Conservation (phyloP, 257 asterid genomes). For the Nicotiana paniculata region DNA sequence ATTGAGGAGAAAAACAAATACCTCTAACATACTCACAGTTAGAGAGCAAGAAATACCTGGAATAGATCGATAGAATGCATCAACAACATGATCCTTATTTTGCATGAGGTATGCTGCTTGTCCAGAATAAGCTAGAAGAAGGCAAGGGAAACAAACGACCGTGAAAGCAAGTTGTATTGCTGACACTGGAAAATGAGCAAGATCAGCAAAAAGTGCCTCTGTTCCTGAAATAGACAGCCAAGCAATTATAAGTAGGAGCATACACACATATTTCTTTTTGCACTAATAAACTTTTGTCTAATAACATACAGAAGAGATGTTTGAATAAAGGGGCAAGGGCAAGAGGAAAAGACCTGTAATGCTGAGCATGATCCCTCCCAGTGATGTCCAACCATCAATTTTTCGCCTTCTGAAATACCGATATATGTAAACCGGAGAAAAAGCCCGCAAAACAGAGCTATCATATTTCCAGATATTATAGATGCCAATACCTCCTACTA, state of each 20-base stretch:
- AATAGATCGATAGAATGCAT: constrained; percentile 39
- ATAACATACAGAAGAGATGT: neutral
- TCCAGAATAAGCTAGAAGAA: constrained; percentile 37
- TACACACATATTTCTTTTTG: neutral
- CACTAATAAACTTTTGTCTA: neutral
- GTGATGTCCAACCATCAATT: constrained; percentile 72
- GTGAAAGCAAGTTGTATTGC: constrained; percentile 39
- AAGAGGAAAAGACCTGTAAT: constrained; percentile 60
- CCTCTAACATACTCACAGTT: neutral
- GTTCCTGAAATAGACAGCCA: constrained; percentile 24
- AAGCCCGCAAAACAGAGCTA: constrained; percentile 75
- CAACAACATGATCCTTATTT: constrained; percentile 28
- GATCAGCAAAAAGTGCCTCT: constrained; percentile 28
- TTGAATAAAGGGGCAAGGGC: neutral
- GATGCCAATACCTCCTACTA: constrained; percentile 90
- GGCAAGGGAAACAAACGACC: constrained; percentile 31
- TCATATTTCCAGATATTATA: constrained; percentile 72
- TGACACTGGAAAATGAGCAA: constrained; percentile 19
- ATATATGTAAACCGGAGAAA: constrained; percentile 75
- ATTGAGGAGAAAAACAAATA: neutral
- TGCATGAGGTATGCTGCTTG: constrained; percentile 52
- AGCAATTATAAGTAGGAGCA: constrained; percentile 7
- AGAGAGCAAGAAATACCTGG: constrained; percentile 23
- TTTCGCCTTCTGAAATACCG: constrained; percentile 60
- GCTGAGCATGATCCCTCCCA: constrained; percentile 99